A percentile compares a stretch with the other conserved stretches of the same genome.
Evolutionary conservation across 1,284 basidiomycete species (phyloP).

Genomic region (Uromyces viciae-fabae): DNA sequence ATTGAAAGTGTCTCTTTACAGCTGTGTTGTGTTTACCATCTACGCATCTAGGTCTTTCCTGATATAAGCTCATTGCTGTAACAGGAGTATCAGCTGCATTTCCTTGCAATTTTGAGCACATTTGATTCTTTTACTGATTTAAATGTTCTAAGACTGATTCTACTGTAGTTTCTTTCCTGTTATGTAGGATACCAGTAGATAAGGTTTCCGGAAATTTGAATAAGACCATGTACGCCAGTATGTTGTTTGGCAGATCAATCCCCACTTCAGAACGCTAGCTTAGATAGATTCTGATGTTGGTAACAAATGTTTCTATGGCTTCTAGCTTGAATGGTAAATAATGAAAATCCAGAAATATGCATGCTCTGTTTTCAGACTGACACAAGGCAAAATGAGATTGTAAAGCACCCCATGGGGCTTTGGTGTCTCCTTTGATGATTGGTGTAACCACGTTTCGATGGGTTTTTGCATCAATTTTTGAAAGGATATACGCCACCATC

Average conservation of each 20-base stretch:
- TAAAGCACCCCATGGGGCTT: neutral
- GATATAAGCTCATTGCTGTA: neutral
- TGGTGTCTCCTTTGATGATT: neutral
- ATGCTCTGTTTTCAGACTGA: neutral
- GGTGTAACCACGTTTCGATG: neutral
- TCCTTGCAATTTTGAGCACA: neutral
- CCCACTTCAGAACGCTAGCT: neutral
- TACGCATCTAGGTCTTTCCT: neutral
- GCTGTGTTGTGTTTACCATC: neutral
- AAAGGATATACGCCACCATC: no score
- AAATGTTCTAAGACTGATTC: neutral
- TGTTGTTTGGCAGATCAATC: neutral
- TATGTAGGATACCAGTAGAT: neutral
- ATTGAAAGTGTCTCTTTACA: neutral
- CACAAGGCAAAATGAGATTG: neutral
- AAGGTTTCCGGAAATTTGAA: neutral
- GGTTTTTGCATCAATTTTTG: no score
- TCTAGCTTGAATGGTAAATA: neutral
- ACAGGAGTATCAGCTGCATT: neutral
- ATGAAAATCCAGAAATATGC: neutral
- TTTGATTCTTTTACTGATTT: neutral
- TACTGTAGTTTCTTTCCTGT: neutral
- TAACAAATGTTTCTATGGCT: neutral
- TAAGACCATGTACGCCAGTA: neutral
- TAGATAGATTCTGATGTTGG: neutral